A percentile compares a stretch with the other conserved stretches of the same genome.
Evolutionary conservation across 805 yeast genomes (phyloP).

Genomic region (Candida ulmi): DNA sequence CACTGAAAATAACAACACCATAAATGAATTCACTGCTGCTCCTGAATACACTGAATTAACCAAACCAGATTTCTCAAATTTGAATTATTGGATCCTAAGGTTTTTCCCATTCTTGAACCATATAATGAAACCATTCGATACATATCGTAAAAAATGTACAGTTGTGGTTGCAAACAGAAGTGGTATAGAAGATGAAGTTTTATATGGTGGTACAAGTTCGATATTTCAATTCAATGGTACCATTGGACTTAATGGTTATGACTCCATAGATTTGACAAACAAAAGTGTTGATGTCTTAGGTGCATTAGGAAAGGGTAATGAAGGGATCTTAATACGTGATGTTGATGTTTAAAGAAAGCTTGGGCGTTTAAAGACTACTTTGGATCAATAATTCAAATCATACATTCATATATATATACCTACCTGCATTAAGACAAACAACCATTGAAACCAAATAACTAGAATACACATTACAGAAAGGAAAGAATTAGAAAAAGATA

Average conservation of each 20-base stretch:
- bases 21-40: constrained; percentile 9
- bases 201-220: constrained; percentile 63
- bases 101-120: constrained; percentile 55
- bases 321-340: constrained; percentile 60
- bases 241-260: constrained; percentile 18
- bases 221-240: constrained; percentile 49
- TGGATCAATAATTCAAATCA: no score
- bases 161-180: constrained; percentile 63
- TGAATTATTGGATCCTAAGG: constrained; percentile 73
- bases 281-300: constrained; percentile 51
- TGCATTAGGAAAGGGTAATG: constrained; percentile 54
- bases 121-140: constrained; percentile 6
- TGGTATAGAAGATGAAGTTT: constrained; percentile 67
- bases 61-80: constrained; percentile 41
- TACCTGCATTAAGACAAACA: no score
- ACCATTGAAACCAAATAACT: not conserved
- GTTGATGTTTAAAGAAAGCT: constrained; percentile 32
- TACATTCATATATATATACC: constrained; percentile 1
- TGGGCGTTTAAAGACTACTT: no score
- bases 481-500: no score
- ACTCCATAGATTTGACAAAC: constrained; percentile 34
- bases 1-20: constrained; percentile 1
- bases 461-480: no score
- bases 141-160: constrained; percentile 22
- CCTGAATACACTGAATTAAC: constrained; percentile 24